Evolutionary conservation across 805 yeast species (phyloP), one percentile per base, ranked within the genome.

Genomic region (Candida hispaniensis): DNA sequence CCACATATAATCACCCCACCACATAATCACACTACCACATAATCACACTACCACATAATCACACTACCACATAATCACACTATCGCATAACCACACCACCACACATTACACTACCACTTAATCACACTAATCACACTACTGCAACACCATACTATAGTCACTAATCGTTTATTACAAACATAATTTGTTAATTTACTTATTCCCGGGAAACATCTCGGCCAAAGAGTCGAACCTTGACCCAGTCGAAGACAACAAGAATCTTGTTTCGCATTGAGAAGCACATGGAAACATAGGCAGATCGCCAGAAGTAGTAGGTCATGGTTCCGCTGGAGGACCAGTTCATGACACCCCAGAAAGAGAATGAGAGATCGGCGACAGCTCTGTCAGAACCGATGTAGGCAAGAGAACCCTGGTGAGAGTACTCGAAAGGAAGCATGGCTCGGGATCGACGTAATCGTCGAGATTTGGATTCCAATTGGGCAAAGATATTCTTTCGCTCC

Each of bases 191-290:
- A 8, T 25, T 18, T n/a, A 11, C 11, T 45, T 72, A 78, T 61
- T 80, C 94, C 58, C 88, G 77, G 47, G 93, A 80, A 49, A 82
- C 78, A 60, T 86, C 95, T 66, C 97, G 80, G 43, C 97, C 97
- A 51, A 88, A 81, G 55, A 83, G 63, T 46, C 75, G 69, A 43
- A 81, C 78, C 67, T 85, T 86, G 44, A 74, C 53, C 97, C 97
- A 86, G 58, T 88, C 97, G 45, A 81, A 59, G 46, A 74, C 69
- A 36, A 86, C 93, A 54, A 85, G 70, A 42, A 83, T 63, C 68
- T 81, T 88, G 67, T 82, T 86, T 65, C 85, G 77, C 49, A 81
- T 72, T 43, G 93, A 75, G 57, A 88, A 71, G 59, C 88, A 75
- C 96, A 88, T 86, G 55, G 81, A 73, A 46, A 88, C 73, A 60